Percentiles rank a stretch among this genome's conserved stretches.
These are phyloP conservation scores for Sugiyamaella marilandica DNA, from an alignment of 805 yeast genomes.

Conservation along the genomic window DNA sequence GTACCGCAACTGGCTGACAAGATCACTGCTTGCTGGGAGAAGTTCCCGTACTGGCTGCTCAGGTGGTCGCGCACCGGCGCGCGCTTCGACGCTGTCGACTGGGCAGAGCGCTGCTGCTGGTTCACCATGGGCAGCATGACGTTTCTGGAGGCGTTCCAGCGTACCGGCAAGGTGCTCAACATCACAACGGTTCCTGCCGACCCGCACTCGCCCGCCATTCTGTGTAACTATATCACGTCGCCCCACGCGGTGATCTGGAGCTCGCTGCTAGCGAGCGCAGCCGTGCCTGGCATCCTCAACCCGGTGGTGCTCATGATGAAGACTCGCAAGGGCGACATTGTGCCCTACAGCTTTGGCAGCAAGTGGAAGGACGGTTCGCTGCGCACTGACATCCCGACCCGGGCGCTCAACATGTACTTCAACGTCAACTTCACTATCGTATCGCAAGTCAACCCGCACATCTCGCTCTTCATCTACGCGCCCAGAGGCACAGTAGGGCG, in stretches of 20 bases:
- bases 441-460: conserved; percentile 81
- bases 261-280: conserved; percentile 67
- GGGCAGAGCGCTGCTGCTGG: conserved; percentile 67
- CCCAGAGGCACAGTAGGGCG: conserved; percentile 78
- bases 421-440: conserved; percentile 73
- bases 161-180: conserved; percentile 67
- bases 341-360: conserved; percentile 68
- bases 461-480: conserved; percentile 67
- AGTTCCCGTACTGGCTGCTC: conserved; percentile 53
- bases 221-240: conserved; percentile 70
- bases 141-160: conserved; percentile 60
- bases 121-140: conserved; percentile 71
- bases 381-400: conserved; percentile 74
- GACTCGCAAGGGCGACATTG: conserved; percentile 39
- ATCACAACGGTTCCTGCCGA: conserved; percentile 78
- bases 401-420: conserved; percentile 66
- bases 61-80: conserved; percentile 76
- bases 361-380: conserved; percentile 78
- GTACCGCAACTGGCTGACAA: conserved; percentile 58
- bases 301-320: conserved; percentile 80
- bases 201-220: conserved; percentile 73
- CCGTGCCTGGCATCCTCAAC: conserved; percentile 76
- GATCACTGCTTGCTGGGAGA: conserved; percentile 66
- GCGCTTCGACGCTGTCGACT: conserved; percentile 64
- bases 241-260: conserved; percentile 84